phyloP scores from a whole-genome alignment of 345 rosid species.

The Citrus trifoliata region DNA sequence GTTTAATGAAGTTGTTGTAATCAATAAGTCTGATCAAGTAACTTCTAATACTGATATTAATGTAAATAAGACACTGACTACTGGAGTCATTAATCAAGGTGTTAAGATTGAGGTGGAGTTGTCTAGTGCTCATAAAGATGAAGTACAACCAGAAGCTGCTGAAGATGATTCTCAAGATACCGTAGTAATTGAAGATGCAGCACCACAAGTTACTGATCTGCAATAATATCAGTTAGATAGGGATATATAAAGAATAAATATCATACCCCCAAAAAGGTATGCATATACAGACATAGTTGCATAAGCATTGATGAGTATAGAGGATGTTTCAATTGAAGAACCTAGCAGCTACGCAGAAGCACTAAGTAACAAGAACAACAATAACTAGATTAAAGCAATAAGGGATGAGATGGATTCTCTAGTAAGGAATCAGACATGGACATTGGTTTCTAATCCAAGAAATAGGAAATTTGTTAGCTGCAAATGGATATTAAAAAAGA shows the following conservation, averaged over 20 bases:
- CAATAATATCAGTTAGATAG: fast-evolving
- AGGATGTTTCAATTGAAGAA: no score
- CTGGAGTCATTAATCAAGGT: no score
- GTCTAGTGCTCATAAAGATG: no score
- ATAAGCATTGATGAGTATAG: not conserved
- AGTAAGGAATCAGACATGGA: fast-evolving
- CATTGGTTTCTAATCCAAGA: fast-evolving
- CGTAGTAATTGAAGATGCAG: no score
- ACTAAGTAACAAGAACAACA: fast-evolving
- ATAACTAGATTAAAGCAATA: fast-evolving
- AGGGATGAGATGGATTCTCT: no score
- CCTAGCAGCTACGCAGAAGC: fast-evolving
- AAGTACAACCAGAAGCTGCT: fast-evolving
- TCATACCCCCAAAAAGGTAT: fast-evolving
- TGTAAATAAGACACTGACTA: no score
- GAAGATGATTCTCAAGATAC: no score
- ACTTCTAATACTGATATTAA: no score
- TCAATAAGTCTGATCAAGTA: no score
- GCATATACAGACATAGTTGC: not conserved
- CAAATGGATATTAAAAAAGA: no score
- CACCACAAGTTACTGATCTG: not conserved
- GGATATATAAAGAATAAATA: not conserved
- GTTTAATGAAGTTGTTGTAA: no score
- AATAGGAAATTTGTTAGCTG: fast-evolving
- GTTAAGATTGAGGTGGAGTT: no score